These are phyloP conservation scores for Teratosphaeria epicoccoides DNA, from an alignment of 2,329 filamentous ascomycete genomes.

Conservation along the genomic window DNA sequence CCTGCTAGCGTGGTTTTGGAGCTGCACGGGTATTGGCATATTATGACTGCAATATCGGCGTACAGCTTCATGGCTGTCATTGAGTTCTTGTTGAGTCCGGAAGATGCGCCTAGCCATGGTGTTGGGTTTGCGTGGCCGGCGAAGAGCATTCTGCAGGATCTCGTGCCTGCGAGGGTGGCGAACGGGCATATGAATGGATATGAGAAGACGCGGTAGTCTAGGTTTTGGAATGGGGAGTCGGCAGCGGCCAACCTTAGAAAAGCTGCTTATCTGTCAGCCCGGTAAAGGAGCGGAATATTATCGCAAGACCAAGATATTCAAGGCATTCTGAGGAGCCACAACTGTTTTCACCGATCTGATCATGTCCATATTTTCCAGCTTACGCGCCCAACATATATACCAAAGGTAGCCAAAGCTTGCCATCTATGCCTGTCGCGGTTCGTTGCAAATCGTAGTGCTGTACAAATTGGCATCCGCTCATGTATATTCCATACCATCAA, in stretches of 20 bases:
- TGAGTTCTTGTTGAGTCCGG: conserved; percentile 14
- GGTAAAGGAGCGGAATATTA: too few relatives aligned
- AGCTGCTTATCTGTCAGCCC: too few relatives aligned
- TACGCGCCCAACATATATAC: too few relatives aligned
- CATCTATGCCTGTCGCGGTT: too few relatives aligned
- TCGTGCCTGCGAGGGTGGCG: background rate
- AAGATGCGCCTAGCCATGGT: conserved; percentile 5
- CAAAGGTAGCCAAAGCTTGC: too few relatives aligned
- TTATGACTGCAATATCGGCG: conserved; percentile 51
- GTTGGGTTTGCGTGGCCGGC: conserved; percentile 18
- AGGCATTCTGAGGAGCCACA: too few relatives aligned
- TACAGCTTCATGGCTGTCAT: conserved; percentile 20
- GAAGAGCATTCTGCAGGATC: conserved; percentile 2
- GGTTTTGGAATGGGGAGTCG: too few relatives aligned
- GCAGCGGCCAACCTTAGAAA: too few relatives aligned
- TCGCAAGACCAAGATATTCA: too few relatives aligned
- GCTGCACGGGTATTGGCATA: conserved; percentile 64
- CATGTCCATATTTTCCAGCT: too few relatives aligned
- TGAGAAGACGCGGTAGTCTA: background rate
- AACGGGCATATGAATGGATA: background rate
- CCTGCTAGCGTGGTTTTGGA: conserved; percentile 70
- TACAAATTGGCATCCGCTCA: background rate
- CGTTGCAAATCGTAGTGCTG: too few relatives aligned
- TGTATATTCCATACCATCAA: background rate
- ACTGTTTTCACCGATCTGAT: too few relatives aligned